Evolutionary conservation across 2,329 filamentous ascomycete species (phyloP).

Genomic region (Cercospora nicotianae): DNA sequence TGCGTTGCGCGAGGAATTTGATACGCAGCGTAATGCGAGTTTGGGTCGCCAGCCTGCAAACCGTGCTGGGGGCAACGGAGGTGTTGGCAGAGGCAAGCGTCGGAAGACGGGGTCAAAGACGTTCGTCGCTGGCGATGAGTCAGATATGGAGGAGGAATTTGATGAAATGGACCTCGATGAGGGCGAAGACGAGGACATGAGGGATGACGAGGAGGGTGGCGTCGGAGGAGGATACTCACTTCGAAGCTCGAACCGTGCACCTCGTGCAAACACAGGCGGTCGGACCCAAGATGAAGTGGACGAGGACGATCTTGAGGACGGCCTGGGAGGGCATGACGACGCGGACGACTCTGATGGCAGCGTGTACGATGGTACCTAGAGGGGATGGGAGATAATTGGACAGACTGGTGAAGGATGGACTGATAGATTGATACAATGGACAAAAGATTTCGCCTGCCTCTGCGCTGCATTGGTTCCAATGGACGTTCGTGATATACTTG

Average conservation of each 20-base stretch:
- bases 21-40: background rate
- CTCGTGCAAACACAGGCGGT: background rate
- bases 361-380: background rate
- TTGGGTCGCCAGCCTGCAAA: background rate
- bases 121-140: background rate
- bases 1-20: background rate
- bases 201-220: background rate
- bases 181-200: background rate
- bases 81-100: background rate
- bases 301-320: background rate
- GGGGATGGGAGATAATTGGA: no score
- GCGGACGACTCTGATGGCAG: background rate
- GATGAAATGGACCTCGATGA: background rate
- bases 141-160: background rate
- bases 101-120: background rate
- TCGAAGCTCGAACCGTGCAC: background rate
- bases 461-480: background rate
- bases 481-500: background rate
- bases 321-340: background rate
- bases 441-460: background rate
- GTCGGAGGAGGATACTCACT: background rate
- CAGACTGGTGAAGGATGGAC: background rate
- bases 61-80: background rate
- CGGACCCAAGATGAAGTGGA: background rate
- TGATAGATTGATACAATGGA: background rate